Base-by-base conservation (phyloP, 1,139 yeast species). In the Yamadazyma kanchanaburiensis region DNA sequence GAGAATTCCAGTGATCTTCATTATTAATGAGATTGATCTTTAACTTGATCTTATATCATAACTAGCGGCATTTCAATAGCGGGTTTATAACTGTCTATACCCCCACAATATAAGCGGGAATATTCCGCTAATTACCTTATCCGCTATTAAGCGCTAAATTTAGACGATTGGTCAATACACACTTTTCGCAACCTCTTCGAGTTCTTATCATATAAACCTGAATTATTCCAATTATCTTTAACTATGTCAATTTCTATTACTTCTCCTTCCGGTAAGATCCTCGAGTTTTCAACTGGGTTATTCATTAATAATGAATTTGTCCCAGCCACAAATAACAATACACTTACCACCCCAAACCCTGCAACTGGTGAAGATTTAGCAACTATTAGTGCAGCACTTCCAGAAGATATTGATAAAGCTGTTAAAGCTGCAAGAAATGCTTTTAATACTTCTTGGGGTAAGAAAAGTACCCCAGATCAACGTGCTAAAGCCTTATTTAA, bases 261-360 rank as follows among this genome's bases (percentile, higher is more conserved):
- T 19, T 26, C 40, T n/a, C 46, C 45, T 10, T 26, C 35, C 13
- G 48, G 47, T 3, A 34, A 28, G 19, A 31, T 27, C 27, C 36
- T 42, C 26, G 31, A 26, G 4, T 21, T 40, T 20, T 30, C 33
- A 7, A 51, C 78, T n/a, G 89, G 91, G 32, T 62, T 83, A 47
- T 83, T 81, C 66, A 80, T 83, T 55, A 78, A 81, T 65, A 80
- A 80, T 51, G 74, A 78, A 49, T 74, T 74, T 37, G 78, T 74
- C 24, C 53, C 63, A 20, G 63, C 83, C 15, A 55, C 55, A 36
- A 57, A 58, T 26, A 73, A 71, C 37, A 70, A 74, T 49, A 68
- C 76, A 17, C 70, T 78, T 40, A 69, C 63, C 33, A 77, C 73
- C 23, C 53, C 63, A 37, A 67, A 69, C 48, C 84, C 85, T 25